phyloP scores from a whole-genome alignment of 768 basidiomycete genomes.

The Trametes elegans region DNA sequence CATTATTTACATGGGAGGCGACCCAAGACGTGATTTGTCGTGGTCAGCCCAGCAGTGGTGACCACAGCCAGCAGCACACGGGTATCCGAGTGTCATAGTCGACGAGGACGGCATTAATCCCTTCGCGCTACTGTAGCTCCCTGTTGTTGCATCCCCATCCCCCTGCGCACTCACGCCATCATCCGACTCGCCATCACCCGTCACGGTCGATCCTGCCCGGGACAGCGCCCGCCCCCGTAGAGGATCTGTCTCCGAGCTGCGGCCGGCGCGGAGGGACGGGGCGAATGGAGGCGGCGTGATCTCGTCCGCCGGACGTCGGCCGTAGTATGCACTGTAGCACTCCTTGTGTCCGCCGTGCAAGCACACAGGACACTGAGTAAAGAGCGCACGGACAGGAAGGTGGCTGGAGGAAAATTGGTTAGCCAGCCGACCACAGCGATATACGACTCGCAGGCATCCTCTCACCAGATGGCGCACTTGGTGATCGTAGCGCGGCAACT shows the following conservation, averaged over 20 bases:
- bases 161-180: conserved; percentile 21
- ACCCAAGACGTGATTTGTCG: neutral
- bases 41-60: conserved; percentile 52
- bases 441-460: too few relatives aligned
- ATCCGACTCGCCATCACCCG: conserved; percentile 25
- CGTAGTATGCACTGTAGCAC: conserved; percentile 72
- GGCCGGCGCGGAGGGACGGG: conserved; percentile 11
- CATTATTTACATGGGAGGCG: neutral
- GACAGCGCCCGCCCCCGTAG: conserved; percentile 16
- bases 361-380: conserved; percentile 77
- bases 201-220: conserved; percentile 3
- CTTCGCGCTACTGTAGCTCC: conserved; percentile 10
- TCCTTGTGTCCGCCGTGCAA: conserved; percentile 79
- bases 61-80: conserved; percentile 79
- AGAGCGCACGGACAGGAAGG: conserved; percentile 66
- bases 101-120: conserved; percentile 3
- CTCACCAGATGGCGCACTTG: conserved; percentile 71
- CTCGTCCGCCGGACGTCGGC: conserved; percentile 39
- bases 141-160: conserved; percentile 15
- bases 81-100: conserved; percentile 46
- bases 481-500: conserved; percentile 48
- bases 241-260: conserved; percentile 26
- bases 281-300: conserved; percentile 10
- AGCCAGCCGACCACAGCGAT: too few relatives aligned
- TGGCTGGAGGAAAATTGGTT: conserved; percentile 46